Conservation (phyloP, 2,329 filamentous ascomycete genomes). For the Cladorrhinum sp. region DNA sequence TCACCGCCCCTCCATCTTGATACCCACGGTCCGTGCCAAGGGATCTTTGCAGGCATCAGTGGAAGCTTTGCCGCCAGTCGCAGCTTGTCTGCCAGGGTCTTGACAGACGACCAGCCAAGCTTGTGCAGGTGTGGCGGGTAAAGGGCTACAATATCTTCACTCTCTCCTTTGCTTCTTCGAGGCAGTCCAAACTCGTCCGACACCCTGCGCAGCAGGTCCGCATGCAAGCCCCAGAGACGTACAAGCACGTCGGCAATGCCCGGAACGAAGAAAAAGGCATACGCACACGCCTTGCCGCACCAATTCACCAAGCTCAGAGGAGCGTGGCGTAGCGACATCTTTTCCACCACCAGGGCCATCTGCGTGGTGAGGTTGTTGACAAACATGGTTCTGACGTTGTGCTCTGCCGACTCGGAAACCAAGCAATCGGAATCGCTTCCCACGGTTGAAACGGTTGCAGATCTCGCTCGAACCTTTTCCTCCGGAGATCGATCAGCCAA, state of each 20-base stretch:
- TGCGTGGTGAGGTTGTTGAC: slow-evolving; percentile 77
- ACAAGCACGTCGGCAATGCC: slow-evolving; percentile 81
- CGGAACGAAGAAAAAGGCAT: slow-evolving; percentile 89
- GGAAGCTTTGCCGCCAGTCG: slow-evolving; percentile 64
- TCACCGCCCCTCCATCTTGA: slow-evolving; percentile 83
- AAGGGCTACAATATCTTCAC: slow-evolving; percentile 61
- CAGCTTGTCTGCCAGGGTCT: slow-evolving; percentile 51
- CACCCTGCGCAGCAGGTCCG: slow-evolving; percentile 67
- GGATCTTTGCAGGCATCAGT: slow-evolving; percentile 66
- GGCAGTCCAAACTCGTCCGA: slow-evolving; percentile 66
- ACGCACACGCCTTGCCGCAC: slow-evolving; percentile 85
- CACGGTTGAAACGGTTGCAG: slow-evolving; percentile 53
- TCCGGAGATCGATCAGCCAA: slow-evolving; percentile 53
- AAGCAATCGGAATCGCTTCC: slow-evolving; percentile 63
- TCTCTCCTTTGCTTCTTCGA: slow-evolving; percentile 52
- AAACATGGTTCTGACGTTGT: slow-evolving; percentile 87
- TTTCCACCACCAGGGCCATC: slow-evolving; percentile 83
- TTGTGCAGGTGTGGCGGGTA: slow-evolving; percentile 67
- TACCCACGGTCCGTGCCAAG: slow-evolving; percentile 83
- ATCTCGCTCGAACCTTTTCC: slow-evolving; percentile 45
- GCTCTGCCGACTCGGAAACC: slow-evolving; percentile 67
- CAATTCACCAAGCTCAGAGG: slow-evolving; percentile 72
- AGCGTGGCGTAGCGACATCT: slow-evolving; percentile 73
- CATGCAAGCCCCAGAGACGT: slow-evolving; percentile 72
- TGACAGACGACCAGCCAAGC: slow-evolving; percentile 54